Evolutionary conservation across 768 basidiomycete genomes (phyloP).

Genomic region (Leucosporidium yakuticum): DNA sequence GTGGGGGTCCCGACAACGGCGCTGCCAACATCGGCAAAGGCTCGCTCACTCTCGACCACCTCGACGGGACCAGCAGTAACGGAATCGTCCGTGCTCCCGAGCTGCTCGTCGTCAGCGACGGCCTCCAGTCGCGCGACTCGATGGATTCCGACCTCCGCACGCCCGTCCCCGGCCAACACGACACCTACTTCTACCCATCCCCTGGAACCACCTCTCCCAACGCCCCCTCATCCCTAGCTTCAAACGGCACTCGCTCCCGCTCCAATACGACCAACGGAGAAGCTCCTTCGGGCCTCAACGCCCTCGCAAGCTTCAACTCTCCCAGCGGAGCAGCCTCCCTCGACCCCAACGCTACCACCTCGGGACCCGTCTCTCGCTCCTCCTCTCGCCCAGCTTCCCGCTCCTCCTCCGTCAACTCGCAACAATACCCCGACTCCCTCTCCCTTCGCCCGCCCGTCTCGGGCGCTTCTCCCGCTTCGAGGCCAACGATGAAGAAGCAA

Average conservation of each 20-base stretch:
- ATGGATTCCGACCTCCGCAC: conserved; percentile 11
- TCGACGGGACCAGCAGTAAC: neutral
- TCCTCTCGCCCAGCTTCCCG: conserved; percentile 5
- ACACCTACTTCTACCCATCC: neutral
- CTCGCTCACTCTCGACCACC: conserved; percentile 22
- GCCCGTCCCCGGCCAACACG: neutral
- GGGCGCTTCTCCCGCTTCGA: conserved; percentile 1
- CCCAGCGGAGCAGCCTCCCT: neutral
- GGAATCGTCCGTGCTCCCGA: conserved; percentile 32
- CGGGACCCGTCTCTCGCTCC: conserved; percentile 1
- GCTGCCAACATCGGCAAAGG: conserved; percentile 15
- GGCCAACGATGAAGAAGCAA: neutral
- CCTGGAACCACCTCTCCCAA: neutral
- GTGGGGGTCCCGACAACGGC: neutral
- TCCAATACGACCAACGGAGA: too few species aligned
- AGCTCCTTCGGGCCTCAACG: conserved; percentile 21
- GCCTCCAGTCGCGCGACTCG: neutral
- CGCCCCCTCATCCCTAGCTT: neutral
- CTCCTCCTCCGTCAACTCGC: conserved; percentile 10
- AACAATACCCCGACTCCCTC: neutral
- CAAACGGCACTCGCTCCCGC: too few species aligned
- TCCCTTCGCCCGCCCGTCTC: conserved; percentile 2
- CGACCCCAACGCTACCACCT: neutral
- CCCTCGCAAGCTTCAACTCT: conserved; percentile 27
- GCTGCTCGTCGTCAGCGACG: neutral